These are phyloP conservation scores for Abelmoschus esculentus DNA, from an alignment of 345 rosid genomes.

Conservation along the genomic window DNA sequence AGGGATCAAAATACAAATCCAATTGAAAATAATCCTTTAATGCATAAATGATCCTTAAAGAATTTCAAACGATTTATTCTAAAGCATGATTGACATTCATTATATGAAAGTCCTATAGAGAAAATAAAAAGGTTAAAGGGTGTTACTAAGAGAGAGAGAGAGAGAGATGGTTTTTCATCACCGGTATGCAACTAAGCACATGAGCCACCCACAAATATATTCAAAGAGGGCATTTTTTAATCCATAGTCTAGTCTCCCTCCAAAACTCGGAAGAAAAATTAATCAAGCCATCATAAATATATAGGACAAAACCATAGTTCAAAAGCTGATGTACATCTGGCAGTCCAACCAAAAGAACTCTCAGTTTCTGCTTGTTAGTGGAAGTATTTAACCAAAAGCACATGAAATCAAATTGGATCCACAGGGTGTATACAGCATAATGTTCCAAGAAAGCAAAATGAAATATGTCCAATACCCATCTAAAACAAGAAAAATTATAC, in stretches of 20 bases:
- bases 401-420: background rate
- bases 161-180: too few species aligned
- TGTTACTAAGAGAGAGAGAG: background rate
- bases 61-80: background rate
- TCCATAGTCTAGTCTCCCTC: background rate
- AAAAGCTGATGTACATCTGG: background rate
- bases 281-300: too few species aligned
- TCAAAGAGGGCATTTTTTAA: background rate
- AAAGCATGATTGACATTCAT: background rate
- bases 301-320: background rate
- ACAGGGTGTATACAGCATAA: background rate
- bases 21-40: background rate
- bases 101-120: background rate
- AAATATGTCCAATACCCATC: background rate
- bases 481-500: conserved; percentile 7
- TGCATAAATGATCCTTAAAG: background rate
- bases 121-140: background rate
- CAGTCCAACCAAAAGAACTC: too few species aligned
- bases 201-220: too few species aligned
- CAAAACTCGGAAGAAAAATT: background rate
- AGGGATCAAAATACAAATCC: background rate
- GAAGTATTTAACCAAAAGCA: background rate
- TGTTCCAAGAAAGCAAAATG: background rate
- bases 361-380: background rate
- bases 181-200: too few species aligned